Evolutionary conservation across 352 stramenopile genomes (phyloP), one percentile per base, ranked within the genome.

Genomic region (Globisporangium polare): DNA sequence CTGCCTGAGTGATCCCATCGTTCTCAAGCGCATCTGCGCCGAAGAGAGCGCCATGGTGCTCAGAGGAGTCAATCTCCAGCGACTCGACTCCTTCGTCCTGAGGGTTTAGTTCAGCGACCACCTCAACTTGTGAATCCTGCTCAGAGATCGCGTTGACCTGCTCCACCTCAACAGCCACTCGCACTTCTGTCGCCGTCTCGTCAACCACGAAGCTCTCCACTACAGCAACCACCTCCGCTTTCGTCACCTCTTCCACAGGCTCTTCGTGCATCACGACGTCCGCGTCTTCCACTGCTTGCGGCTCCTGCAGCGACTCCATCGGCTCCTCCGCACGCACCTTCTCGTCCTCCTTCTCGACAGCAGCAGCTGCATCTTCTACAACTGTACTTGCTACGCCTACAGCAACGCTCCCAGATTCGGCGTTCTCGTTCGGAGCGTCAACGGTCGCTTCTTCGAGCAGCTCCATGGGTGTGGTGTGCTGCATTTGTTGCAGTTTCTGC

Each of bases 381-480:
- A 18, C 18, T 26, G 8, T 18, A 6, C 6, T 22, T 18, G 10
- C n/a, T 8, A 27, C 27, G 27, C 4, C 2, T 3, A 31, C 15
- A 27, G 17, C 29, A 3, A 1, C 9, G 13, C 41, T 58, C 2
- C 13, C 13, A 1, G 17, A 42, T 3, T 29, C 20, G 9, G 24
- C 50, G 6, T 53, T 43, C 50, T 53, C 27, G 59, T 65, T 7
- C 3, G 39, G n/a, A 2, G n/a, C 2, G 7, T 18, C 59, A 58
- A 65, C 49, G 37, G 50, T 45, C 39, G 49, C 59, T 17, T 59
- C 52, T 18, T 35, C 37, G 12, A 31, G 54, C 27, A 60, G 9
- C n/a, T 29, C 15, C 42, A 43, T 53, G n/a, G n/a, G 17, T n/a
- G 12, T 8, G 17, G 18, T 17, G 8, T 6, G 20, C 31, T 29